Percentiles rank a stretch among this genome's conserved stretches.
phyloP scores from a whole-genome alignment of 73 alveolate genomes.

The Paramecium octaurelia region DNA sequence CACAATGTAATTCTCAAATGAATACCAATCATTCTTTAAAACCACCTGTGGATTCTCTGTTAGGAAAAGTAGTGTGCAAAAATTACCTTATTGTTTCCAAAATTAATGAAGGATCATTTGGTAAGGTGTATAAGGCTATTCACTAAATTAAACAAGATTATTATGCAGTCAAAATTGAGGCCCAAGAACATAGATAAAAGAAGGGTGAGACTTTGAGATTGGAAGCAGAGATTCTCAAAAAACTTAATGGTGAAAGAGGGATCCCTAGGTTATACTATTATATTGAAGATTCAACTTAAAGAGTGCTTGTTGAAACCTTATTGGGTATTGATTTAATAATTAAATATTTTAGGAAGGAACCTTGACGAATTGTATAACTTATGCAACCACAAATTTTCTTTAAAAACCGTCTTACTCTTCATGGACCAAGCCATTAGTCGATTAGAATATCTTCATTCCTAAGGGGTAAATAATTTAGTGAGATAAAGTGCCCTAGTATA shows the following conservation, averaged over 20 bases:
- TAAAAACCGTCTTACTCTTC: constrained; percentile 83
- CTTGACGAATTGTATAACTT: constrained; percentile 80
- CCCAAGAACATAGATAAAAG: background rate
- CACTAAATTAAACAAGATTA: constrained; percentile 28
- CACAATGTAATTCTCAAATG: background rate
- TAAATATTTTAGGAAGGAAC: constrained; percentile 75
- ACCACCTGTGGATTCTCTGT: background rate
- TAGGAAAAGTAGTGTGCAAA: constrained; percentile 18
- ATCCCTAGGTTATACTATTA: constrained; percentile 35
- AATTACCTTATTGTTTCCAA: background rate
- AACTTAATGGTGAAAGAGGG: constrained; percentile 30
- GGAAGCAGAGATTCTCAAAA: constrained; percentile 22
- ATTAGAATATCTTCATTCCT: constrained; percentile 79
- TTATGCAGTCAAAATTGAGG: constrained; percentile 38
- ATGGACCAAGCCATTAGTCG: constrained; percentile 85
- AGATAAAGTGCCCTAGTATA: background rate
- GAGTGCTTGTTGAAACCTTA: constrained; percentile 82
- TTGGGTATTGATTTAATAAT: constrained; percentile 27
- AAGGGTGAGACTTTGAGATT: constrained; percentile 29
- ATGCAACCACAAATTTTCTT: constrained; percentile 75
- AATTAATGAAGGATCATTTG: constrained; percentile 43
- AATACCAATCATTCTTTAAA: background rate
- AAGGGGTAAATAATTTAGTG: background rate
- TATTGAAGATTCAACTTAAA: constrained; percentile 73
- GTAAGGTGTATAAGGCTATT: background rate